These are phyloP conservation scores for Monilinia aucupariae DNA, from an alignment of 2,329 filamentous ascomycete species.

Conservation along the genomic window DNA sequence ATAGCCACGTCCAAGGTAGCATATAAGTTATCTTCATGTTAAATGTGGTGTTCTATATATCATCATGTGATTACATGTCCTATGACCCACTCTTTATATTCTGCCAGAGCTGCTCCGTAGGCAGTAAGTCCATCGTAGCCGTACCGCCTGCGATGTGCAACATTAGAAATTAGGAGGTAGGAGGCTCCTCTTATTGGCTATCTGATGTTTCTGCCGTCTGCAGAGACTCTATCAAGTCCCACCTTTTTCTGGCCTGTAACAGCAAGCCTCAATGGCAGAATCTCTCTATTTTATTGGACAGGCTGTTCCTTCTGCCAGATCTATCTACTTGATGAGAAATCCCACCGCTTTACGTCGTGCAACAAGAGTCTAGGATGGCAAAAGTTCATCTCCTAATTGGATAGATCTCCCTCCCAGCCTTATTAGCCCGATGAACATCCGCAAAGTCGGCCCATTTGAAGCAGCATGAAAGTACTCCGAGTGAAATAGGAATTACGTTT, in stretches of 20 bases:
- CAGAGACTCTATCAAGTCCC: too few species aligned
- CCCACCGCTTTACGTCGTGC: neutral
- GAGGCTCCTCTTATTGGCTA: neutral
- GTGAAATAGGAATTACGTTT: too few species aligned
- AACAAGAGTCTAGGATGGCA: neutral
- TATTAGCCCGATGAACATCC: neutral
- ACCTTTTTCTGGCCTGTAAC: neutral
- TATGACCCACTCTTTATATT: neutral
- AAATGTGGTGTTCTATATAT: neutral
- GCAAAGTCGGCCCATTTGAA: neutral
- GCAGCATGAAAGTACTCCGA: too few species aligned
- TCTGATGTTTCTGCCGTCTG: neutral
- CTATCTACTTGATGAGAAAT: neutral
- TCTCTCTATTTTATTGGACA: neutral
- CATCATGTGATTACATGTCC: neutral
- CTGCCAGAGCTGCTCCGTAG: neutral
- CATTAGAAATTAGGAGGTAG: neutral
- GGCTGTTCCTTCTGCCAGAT: neutral
- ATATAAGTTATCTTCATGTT: neutral
- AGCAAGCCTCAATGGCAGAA: neutral
- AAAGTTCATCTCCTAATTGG: neutral
- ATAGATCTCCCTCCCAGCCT: neutral
- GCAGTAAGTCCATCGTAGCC: neutral
- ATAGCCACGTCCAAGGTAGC: too few species aligned
- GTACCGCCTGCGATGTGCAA: neutral